These are phyloP conservation scores for Moesziomyces sp. DNA, from an alignment of 1,284 basidiomycete species.

Conservation along the genomic window DNA sequence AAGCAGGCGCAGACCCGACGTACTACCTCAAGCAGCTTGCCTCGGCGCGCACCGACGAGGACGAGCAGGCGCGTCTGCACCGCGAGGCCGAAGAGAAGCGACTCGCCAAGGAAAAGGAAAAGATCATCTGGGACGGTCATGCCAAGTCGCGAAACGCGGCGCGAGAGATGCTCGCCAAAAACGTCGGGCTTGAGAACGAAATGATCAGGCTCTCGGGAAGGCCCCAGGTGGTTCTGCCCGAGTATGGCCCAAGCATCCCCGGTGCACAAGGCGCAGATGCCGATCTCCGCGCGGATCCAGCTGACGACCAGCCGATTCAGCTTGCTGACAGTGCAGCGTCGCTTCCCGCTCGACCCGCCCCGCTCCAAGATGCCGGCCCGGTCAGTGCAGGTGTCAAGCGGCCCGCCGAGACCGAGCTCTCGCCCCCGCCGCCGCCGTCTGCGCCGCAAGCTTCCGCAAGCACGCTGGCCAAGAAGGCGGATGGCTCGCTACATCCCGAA, in stretches of 20 bases:
- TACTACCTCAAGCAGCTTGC: slow-evolving; percentile 62
- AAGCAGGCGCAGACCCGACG: slow-evolving; percentile 62
- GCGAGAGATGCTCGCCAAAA: slow-evolving; percentile 47
- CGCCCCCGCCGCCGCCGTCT: slow-evolving; percentile 28
- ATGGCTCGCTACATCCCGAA: slow-evolving; percentile 53
- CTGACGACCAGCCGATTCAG: slow-evolving; percentile 23
- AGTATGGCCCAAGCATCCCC: slow-evolving; percentile 49
- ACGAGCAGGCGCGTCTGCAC: slow-evolving; percentile 54
- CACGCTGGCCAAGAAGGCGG: slow-evolving; percentile 28
- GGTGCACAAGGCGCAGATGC: slow-evolving; percentile 9
- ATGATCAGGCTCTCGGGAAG: slow-evolving; percentile 44
- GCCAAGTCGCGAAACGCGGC: slow-evolving; percentile 48
- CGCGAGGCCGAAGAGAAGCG: slow-evolving; percentile 59
- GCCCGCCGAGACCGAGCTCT: slow-evolving; percentile 28
- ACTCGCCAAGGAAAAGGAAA: slow-evolving; percentile 61
- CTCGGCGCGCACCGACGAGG: slow-evolving; percentile 55
- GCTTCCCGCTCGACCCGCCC: slow-evolving; percentile 26
- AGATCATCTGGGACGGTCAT: slow-evolving; percentile 66
- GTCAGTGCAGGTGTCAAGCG: slow-evolving; percentile 20
- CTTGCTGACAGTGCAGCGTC: slow-evolving; percentile 16
- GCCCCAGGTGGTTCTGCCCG: slow-evolving; percentile 27
- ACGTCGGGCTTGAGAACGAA: slow-evolving; percentile 48
- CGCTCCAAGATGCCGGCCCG: slow-evolving; percentile 2
- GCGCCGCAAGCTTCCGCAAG: slow-evolving; percentile 11
- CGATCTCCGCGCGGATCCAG: slow-evolving; percentile 5